Percentiles rank a stretch among this genome's conserved stretches.
phyloP scores from a whole-genome alignment of 2,329 filamentous ascomycete genomes.

The Ceratocystis eucalypticola region DNA sequence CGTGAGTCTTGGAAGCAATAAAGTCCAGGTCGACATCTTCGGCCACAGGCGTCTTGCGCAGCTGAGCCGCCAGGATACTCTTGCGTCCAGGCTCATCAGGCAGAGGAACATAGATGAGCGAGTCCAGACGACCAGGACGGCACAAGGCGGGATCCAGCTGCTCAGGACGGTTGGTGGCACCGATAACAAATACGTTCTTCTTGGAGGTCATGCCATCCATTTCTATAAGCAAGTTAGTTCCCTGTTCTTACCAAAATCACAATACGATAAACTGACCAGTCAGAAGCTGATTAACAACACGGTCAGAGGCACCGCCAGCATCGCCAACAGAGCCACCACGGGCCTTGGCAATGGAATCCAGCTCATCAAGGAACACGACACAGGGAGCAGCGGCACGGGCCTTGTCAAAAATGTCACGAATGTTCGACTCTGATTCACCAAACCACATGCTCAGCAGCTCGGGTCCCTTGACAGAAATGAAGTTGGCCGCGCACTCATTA shows the following conservation, averaged over 20 bases:
- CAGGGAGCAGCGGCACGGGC: slow-evolving; percentile 94
- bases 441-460: slow-evolving; percentile 99
- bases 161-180: slow-evolving; percentile 95
- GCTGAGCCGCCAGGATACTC: slow-evolving; percentile 84
- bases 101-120: slow-evolving; percentile 93
- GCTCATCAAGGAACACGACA: slow-evolving; percentile 95
- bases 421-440: slow-evolving; percentile 99
- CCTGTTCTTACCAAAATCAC: slow-evolving; percentile 10
- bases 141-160: slow-evolving; percentile 96
- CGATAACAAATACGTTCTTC: slow-evolving; percentile 99
- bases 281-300: slow-evolving; percentile 98
- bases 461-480: slow-evolving; percentile 98
- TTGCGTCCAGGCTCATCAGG: slow-evolving; percentile 83
- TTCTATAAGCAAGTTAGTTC: slow-evolving; percentile 45
- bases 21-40: slow-evolving; percentile 74
- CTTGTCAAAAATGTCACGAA: slow-evolving; percentile 99
- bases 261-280: slow-evolving; percentile 52
- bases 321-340: slow-evolving; percentile 94
- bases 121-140: slow-evolving; percentile 97
- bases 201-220: slow-evolving; percentile 99
- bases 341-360: slow-evolving; percentile 98
- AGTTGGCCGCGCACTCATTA: slow-evolving; percentile 98
- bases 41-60: slow-evolving; percentile 93
- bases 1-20: slow-evolving; percentile 94
- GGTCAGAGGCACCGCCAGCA: slow-evolving; percentile 94